Percentiles rank a stretch among this genome's conserved stretches.
phyloP scores from a whole-genome alignment of 345 rosid species.

The Erysimum cheiranthoides region DNA sequence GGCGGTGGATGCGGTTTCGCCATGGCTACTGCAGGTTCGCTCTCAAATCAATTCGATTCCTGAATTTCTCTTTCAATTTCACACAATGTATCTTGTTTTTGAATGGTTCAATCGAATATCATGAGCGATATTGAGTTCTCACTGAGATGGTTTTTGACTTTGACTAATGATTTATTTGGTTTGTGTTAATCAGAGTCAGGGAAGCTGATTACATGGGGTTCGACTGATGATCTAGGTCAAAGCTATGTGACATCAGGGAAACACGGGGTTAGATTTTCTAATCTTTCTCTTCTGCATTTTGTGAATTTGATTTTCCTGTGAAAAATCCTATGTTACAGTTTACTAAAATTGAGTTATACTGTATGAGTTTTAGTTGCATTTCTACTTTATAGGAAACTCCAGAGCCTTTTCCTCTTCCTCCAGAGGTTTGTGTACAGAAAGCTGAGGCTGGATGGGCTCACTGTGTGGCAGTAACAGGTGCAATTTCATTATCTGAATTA shows the following conservation, averaged over 20 bases:
- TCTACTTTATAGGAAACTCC: slow-evolving; percentile 72
- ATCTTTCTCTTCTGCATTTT: slow-evolving; percentile 27
- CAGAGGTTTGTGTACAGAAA: slow-evolving; percentile 63
- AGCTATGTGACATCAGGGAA: slow-evolving; percentile 97
- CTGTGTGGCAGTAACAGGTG: slow-evolving; percentile 92
- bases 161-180: background rate
- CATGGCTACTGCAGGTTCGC: slow-evolving; percentile 85
- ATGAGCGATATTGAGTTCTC: background rate
- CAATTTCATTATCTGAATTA: slow-evolving; percentile 11
- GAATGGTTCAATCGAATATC: background rate
- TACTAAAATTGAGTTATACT: background rate
- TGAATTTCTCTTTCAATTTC: background rate
- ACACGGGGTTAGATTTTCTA: slow-evolving; percentile 71
- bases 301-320: background rate
- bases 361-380: slow-evolving; percentile 13
- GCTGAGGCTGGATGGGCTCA: slow-evolving; percentile 99
- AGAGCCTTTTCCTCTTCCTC: slow-evolving; percentile 92
- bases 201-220: slow-evolving; percentile 99
- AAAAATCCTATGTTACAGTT: background rate
- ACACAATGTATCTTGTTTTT: slow-evolving; percentile 30
- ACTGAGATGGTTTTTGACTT: background rate
- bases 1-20: slow-evolving; percentile 99
- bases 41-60: background rate
- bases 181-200: slow-evolving; percentile 67
- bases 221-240: slow-evolving; percentile 97